A percentile compares a stretch with the other conserved stretches of the same genome.
These are phyloP conservation scores for Pichia nanzhaoensis DNA, from an alignment of 805 yeast species.

Conservation along the genomic window DNA sequence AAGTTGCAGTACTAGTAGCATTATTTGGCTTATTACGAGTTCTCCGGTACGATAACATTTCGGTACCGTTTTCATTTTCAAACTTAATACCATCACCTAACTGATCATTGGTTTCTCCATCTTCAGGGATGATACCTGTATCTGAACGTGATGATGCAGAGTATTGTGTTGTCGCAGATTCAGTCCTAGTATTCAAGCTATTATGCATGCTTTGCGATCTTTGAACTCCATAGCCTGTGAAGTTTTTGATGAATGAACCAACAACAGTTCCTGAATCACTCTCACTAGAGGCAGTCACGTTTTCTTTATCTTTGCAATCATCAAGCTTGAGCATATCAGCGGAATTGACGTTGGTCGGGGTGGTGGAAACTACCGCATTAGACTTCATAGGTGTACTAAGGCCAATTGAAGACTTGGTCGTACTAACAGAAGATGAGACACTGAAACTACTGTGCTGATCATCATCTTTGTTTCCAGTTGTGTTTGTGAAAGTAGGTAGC, in stretches of 20 bases:
- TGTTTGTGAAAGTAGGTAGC: constrained; percentile 2
- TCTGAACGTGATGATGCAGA: background rate
- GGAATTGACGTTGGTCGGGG: constrained; percentile 11
- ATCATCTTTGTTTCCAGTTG: background rate
- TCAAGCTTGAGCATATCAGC: background rate
- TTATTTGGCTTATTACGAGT: constrained; percentile 2
- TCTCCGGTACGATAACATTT: constrained; percentile 12
- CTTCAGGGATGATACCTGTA: too few relatives aligned
- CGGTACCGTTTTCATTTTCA: constrained; percentile 9
- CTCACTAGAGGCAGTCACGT: background rate
- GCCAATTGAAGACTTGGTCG: constrained; percentile 1
- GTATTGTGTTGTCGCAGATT: background rate
- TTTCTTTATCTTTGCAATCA: background rate
- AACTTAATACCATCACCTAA: constrained; percentile 10
- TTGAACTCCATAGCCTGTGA: constrained; percentile 3
- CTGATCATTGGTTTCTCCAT: background rate
- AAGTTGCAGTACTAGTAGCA: background rate
- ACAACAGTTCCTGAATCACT: background rate
- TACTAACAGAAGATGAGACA: background rate
- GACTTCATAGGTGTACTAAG: constrained; percentile 12
- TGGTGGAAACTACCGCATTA: constrained; percentile 18
- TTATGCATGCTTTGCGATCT: too few relatives aligned
- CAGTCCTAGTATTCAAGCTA: background rate
- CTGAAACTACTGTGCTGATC: background rate
- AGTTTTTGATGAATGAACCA: constrained; percentile 3